Percentiles rank a stretch among this genome's conserved stretches.
These are phyloP conservation scores for Trichophaea hybrida DNA, from an alignment of 2,329 filamentous ascomycete species.

Conservation along the genomic window DNA sequence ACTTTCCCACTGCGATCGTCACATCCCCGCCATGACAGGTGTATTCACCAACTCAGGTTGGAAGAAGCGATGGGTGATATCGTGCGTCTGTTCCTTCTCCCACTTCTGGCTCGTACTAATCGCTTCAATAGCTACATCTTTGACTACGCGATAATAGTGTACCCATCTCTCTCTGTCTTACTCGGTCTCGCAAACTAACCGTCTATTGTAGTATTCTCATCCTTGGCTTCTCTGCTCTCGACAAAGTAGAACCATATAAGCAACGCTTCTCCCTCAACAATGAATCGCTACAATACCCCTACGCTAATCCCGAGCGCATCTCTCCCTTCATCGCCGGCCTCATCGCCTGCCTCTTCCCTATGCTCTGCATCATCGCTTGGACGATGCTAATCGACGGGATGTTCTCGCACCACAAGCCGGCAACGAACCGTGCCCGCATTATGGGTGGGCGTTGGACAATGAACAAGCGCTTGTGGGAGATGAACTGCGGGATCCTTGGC, in stretches of 20 bases:
- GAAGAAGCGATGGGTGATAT: background rate
- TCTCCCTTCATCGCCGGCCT: conserved; percentile 38
- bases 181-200: background rate
- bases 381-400: conserved; percentile 45
- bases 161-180: conserved; percentile 25
- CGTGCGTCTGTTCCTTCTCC: background rate
- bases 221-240: conserved; percentile 39
- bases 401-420: conserved; percentile 38
- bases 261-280: conserved; percentile 45
- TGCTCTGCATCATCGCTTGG: conserved; percentile 40
- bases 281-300: conserved; percentile 44
- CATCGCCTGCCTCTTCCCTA: conserved; percentile 38
- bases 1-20: background rate
- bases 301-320: conserved; percentile 42
- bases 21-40: background rate
- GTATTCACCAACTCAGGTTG: background rate
- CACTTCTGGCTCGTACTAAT: background rate
- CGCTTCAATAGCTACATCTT: conserved; percentile 35
- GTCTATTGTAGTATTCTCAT: conserved; percentile 36
- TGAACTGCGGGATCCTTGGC: conserved; percentile 47
- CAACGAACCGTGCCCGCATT: conserved; percentile 31
- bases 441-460: conserved; percentile 37
- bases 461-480: conserved; percentile 46
- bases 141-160: conserved; percentile 47
- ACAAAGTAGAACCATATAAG: conserved; percentile 42